These are phyloP conservation scores for Arxiozyma heterogenica DNA, from an alignment of 1,139 yeast genomes.

Conservation along the genomic window DNA sequence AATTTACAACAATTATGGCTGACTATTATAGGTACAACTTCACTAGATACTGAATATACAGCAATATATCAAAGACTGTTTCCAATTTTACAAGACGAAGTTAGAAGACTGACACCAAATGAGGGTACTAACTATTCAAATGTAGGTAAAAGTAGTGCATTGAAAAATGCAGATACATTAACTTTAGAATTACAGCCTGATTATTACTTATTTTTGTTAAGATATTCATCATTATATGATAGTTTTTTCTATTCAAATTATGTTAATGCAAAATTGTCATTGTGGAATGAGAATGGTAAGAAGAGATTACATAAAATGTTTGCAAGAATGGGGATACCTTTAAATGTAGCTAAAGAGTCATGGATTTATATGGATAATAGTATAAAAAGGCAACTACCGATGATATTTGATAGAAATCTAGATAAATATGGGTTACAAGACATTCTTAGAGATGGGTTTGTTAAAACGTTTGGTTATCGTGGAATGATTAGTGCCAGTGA, in stretches of 20 bases:
- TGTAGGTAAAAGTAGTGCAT: conserved; percentile 5
- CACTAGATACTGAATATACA: conserved; percentile 67
- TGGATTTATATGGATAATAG: conserved; percentile 87
- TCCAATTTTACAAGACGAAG: conserved; percentile 78
- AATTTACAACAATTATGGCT: conserved; percentile 71
- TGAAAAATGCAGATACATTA: conserved; percentile 48
- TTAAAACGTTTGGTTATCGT: conserved; percentile 75
- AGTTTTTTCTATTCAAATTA: conserved; percentile 83
- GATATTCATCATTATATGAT: conserved; percentile 92
- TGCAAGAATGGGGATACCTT: conserved; percentile 92
- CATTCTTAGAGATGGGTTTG: conserved; percentile 75
- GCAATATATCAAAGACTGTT: conserved; percentile 64
- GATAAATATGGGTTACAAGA: conserved; percentile 78
- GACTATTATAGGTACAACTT: conserved; percentile 79
- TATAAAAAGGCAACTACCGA: conserved; percentile 63
- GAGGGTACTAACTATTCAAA: conserved; percentile 20
- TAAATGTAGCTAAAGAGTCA: conserved; percentile 79
- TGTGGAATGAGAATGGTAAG: conserved; percentile 91
- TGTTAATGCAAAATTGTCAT: conserved; percentile 73
- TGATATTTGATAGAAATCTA: conserved; percentile 60
- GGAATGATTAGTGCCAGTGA: conserved; percentile 90
- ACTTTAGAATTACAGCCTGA: conserved; percentile 67
- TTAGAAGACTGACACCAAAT: conserved; percentile 51
- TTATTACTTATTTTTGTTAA: conserved; percentile 71
- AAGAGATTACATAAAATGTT: conserved; percentile 80